Conservation (phyloP, 2,329 filamentous ascomycete genomes). For the Aspergillus novofumigatus region DNA sequence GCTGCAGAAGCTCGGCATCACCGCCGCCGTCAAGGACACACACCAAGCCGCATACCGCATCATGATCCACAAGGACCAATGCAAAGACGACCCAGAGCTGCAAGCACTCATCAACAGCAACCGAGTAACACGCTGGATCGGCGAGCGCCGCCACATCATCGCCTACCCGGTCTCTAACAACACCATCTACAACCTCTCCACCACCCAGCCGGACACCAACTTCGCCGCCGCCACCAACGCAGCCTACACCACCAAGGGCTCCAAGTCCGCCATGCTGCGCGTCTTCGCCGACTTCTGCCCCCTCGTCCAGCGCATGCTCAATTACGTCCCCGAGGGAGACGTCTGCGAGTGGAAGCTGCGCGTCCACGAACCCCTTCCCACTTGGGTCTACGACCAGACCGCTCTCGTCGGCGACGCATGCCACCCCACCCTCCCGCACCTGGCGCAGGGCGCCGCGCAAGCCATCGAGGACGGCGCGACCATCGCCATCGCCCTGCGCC, state of each 20-base stretch:
- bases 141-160: conserved; percentile 63
- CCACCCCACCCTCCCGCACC: conserved; percentile 61
- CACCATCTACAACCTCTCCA: conserved; percentile 63
- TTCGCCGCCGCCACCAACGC: conserved; percentile 56
- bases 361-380: conserved; percentile 58
- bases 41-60: conserved; percentile 54
- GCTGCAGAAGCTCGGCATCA: conserved; percentile 33
- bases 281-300: conserved; percentile 60
- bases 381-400: conserved; percentile 54
- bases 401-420: conserved; percentile 58
- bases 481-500: conserved; percentile 48
- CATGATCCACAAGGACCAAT: conserved; percentile 46
- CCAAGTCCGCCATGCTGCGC: conserved; percentile 57
- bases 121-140: conserved; percentile 60
- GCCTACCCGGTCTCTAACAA: conserved; percentile 62
- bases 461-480: conserved; percentile 62
- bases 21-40: conserved; percentile 45
- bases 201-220: conserved; percentile 57
- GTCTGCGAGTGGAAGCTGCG: conserved; percentile 65
- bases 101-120: conserved; percentile 54
- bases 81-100: conserved; percentile 48
- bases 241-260: conserved; percentile 61
- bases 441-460: conserved; percentile 62
- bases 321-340: conserved; percentile 60
- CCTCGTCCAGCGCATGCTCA: conserved; percentile 56